Base-by-base conservation (phyloP, 805 yeast genomes). In the Nakazawaea molendinolei region DNA sequence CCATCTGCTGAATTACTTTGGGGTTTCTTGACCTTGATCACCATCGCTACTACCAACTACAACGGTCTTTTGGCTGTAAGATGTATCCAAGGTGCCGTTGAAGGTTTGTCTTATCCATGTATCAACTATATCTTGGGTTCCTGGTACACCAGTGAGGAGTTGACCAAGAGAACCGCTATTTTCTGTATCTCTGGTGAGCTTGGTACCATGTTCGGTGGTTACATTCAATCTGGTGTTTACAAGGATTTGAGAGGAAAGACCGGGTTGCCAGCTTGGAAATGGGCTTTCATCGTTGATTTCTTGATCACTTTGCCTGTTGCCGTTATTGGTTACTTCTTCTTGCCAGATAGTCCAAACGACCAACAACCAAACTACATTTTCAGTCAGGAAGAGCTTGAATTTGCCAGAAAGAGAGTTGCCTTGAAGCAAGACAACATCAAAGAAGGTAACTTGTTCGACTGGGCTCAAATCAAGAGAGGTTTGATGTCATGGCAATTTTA, bases 201-300 rank as follows among this genome's bases (percentile, higher is more conserved):
- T 25, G 87, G 84, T 23, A 57, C 69, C 15, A 59, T 78, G 39
- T 75, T 83, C 12, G 67, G 81, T 1, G 82, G 84, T 29, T 69
- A 76, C 41, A 58, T 80, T 27, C 79, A 78, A 46, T 73, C 79
- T 13, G 71, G 78, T 8, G 65, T 77, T 20, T 68, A 59, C 39
- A 47, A 63, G 16, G 45, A 55, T 26, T 50, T 80, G 44, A 56
- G 65, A 36, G 84, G 80, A 21, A 58, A 51, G 8, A 49, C 53
- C 31, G 85, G 85, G 0, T 56, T 72, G 9, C 65, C 66, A 7
- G 76, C 84, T 9, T 81, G 86, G 86, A 65, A 78, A 60, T 81
- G 86, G 86, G 73, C 76, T 51, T 80, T 76, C 48, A 72, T 81
- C 31, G 65, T 81, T 42, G 85, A 79, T 51, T 79, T 79, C 9